Base-by-base conservation (phyloP, 1,139 yeast genomes). In the Nadsonia commutata region DNA sequence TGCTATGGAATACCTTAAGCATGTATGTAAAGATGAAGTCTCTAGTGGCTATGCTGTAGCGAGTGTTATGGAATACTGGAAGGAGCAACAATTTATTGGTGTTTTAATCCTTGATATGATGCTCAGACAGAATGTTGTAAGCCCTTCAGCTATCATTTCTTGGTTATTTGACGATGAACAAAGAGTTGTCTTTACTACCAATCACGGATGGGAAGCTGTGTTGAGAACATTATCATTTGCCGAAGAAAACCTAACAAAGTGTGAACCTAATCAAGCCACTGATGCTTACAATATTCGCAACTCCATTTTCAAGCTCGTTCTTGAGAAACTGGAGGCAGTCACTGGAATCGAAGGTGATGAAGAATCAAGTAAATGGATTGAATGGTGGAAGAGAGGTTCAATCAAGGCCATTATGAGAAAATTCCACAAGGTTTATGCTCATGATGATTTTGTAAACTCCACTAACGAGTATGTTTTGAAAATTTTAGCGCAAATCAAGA, bases 21-120 rank as follows among this genome's bases (percentile, higher is more conserved):
- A 69, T 20, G 59, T 78, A 20, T 56, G 72, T 9, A 68, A 40
- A 5, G 44, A 44, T 21, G 45, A 43, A 2, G 46, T 41, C 9
- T 48, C 59, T 19, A 57, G 57, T 37, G 51, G 56, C 4, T 57
- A 56, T 33, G 52, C 50, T 7, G 51, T 56, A 38, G 68, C 64
- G 72, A 72, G 86, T 2, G 76, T 82, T 9, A 64, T 84, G 49
- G 68, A 83, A 49, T 76, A 79, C 54, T 86, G 96, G 95, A 70
- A 74, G 43, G 74, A 74, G 48, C 85, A 82, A 54, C 90, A 94
- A 0, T 83, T 85, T 60, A 82, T 81, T 46, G 88, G 85, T 2
- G 79, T 74, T 50, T 67, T 84, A 51, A 76, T 84, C 17, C 66
- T 81, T 52, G 85, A 77, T 53, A 75, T 72, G 48, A 70, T 80